These are phyloP conservation scores for Macroventuria anomochaeta DNA, from an alignment of 2,329 filamentous ascomycete genomes.

Conservation along the genomic window DNA sequence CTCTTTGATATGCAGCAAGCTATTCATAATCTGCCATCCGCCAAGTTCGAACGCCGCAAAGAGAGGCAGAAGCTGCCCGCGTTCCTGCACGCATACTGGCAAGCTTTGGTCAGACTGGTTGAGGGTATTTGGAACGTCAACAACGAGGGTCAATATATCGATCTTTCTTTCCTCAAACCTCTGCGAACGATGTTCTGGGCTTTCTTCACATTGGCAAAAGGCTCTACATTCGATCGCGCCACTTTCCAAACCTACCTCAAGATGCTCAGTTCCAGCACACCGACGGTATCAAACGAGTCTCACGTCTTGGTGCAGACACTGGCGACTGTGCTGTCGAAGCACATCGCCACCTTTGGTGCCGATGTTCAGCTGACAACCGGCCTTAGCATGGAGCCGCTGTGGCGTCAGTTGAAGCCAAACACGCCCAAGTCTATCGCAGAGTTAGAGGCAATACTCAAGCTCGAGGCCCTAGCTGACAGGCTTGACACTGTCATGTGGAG, in stretches of 20 bases:
- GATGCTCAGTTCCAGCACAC: slow-evolving; percentile 36
- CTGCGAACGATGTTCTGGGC: slow-evolving; percentile 56
- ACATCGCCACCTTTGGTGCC: slow-evolving; percentile 62
- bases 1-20: slow-evolving; percentile 41
- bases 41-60: slow-evolving; percentile 43
- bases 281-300: slow-evolving; percentile 5
- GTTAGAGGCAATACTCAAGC: slow-evolving; percentile 48
- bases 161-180: slow-evolving; percentile 31
- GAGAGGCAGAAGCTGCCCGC: slow-evolving; percentile 45
- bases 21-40: slow-evolving; percentile 34
- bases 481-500: slow-evolving; percentile 54
- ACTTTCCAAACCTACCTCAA: slow-evolving; percentile 62
- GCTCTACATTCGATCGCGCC: slow-evolving; percentile 57
- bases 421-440: slow-evolving; percentile 53
- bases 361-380: slow-evolving; percentile 78
- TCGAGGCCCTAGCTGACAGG: slow-evolving; percentile 55
- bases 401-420: slow-evolving; percentile 72
- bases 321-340: slow-evolving; percentile 32
- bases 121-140: slow-evolving; percentile 22
- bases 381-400: slow-evolving; percentile 79
- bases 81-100: slow-evolving; percentile 39
- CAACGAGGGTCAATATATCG: slow-evolving; percentile 17
- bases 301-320: slow-evolving; percentile 35
- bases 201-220: slow-evolving; percentile 53
- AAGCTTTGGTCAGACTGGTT: slow-evolving; percentile 25